Evolutionary conservation across 495 filamentous ascomycete genomes (phyloP), one percentile per base, ranked within the genome.

Genomic region (Oidiodendron maius): DNA sequence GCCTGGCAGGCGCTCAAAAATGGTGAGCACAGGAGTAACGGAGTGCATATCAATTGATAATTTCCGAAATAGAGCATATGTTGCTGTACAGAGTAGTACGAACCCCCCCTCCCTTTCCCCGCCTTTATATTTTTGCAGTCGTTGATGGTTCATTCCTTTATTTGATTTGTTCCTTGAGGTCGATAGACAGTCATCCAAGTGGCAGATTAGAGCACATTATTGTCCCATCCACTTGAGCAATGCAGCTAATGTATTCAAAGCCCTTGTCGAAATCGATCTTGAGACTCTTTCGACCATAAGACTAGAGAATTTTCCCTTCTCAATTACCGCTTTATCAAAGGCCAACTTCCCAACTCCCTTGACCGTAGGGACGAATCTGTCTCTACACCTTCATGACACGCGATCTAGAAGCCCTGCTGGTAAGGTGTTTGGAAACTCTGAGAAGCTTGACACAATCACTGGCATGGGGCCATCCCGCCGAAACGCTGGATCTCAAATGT

Each of bases 11-110:
- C 58, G 64, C 25, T 69, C 66, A 2, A 74, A 71, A 56, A 59
- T 69, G 60, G 77, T 72, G 43, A 72, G 71, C 44, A 81, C 84
- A n/a, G 86, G 84, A 24, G 75, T 89, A 1, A 83, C 87, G 0
- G 89, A 95, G 64, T 87, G 87, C 56, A 83, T 94, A 18, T 89
- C 83, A 54, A 75, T 96, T 38, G 87, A 95, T 68, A 87, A 74
- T 53, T 52, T 68, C 13, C 73, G 69, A n/a, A 77, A 81, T 52
- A 72, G 77, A 56, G 89, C 84, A 4, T 94, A 84, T 63, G 79
- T 95, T 58, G 87, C 88, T 2, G 74, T 89, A 16, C 81, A 86
- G 47, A 84, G 81, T 59, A 65, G 80, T 77, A 66, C 56, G 74
- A 21, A 9, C 3, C 3, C 35, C 35, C n/a, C 5, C 4, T 37